Conservation (phyloP, 1,139 yeast species). For the Suhomyces yuchorum region DNA sequence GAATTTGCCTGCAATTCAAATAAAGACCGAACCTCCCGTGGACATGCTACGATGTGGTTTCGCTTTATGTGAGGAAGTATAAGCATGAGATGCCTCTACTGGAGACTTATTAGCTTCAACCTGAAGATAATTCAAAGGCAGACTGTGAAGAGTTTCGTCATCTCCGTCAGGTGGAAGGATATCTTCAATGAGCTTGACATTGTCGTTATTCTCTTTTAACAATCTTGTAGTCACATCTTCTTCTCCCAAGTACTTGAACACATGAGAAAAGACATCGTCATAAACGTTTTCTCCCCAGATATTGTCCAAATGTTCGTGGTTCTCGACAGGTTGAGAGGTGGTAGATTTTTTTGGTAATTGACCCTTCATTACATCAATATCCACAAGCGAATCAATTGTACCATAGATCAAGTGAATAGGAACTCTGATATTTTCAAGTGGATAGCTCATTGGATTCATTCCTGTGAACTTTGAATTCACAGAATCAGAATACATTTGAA, state of each 20-base stretch:
- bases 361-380: slow-evolving; percentile 68
- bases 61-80: slow-evolving; percentile 4
- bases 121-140: slow-evolving; percentile 11
- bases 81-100: background rate
- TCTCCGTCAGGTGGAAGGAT: slow-evolving; percentile 11
- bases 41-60: slow-evolving; percentile 18
- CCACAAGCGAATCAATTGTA: slow-evolving; percentile 77
- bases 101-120: slow-evolving; percentile 3
- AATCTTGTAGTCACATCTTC: slow-evolving; percentile 12
- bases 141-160: slow-evolving; percentile 12
- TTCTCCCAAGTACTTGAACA: slow-evolving; percentile 43
- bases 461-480: slow-evolving; percentile 39
- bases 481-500: slow-evolving; percentile 83
- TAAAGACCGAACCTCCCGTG: slow-evolving; percentile 21
- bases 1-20: slow-evolving; percentile 11
- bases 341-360: slow-evolving; percentile 49
- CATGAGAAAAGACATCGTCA: slow-evolving; percentile 51
- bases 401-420: slow-evolving; percentile 84
- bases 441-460: slow-evolving; percentile 42
- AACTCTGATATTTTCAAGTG: slow-evolving; percentile 57
- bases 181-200: slow-evolving; percentile 13
- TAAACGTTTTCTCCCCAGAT: slow-evolving; percentile 82
- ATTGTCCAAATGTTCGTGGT: slow-evolving; percentile 86
- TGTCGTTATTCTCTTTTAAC: slow-evolving; percentile 8
- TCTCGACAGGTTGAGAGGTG: slow-evolving; percentile 49